phyloP scores from a whole-genome alignment of 345 rosid species.

The Sapria himalayana region DNA sequence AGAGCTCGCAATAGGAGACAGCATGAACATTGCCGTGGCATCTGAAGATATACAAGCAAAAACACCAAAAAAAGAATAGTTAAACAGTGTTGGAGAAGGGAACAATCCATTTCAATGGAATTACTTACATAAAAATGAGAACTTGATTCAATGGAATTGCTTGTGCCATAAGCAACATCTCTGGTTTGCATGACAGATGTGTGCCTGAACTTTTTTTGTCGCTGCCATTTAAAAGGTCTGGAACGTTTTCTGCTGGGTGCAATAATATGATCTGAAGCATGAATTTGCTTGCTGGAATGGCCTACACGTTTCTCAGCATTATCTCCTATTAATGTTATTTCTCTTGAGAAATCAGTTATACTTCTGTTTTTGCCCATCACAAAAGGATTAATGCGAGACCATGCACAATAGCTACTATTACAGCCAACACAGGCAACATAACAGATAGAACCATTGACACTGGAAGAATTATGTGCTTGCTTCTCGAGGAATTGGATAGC shows the following conservation, averaged over 20 bases:
- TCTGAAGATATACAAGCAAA: conserved; percentile 12
- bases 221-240: conserved; percentile 22
- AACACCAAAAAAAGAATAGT: conserved; percentile 1
- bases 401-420: neutral
- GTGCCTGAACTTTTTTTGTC: conserved; percentile 10
- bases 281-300: conserved; percentile 3
- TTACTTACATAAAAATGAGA: conserved; percentile 1
- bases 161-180: neutral
- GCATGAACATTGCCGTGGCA: conserved; percentile 20
- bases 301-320: conserved; percentile 4
- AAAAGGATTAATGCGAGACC: neutral
- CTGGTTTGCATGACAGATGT: conserved; percentile 8
- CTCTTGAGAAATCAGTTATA: neutral
- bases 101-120: conserved; percentile 11
- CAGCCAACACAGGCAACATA: conserved; percentile 6
- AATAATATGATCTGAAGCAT: conserved; percentile 4
- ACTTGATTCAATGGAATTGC: neutral
- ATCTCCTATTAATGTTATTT: conserved; percentile 1
- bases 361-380: neutral
- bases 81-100: neutral
- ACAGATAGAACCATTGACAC: neutral
- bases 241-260: conserved; percentile 11
- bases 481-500: conserved; percentile 7
- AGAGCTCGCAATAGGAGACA: conserved; percentile 17
- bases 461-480: conserved; percentile 6